Evolutionary conservation across 2,329 filamentous ascomycete species (phyloP), one percentile per base, ranked within the genome.

Genomic region (Neofusicoccum sp.): DNA sequence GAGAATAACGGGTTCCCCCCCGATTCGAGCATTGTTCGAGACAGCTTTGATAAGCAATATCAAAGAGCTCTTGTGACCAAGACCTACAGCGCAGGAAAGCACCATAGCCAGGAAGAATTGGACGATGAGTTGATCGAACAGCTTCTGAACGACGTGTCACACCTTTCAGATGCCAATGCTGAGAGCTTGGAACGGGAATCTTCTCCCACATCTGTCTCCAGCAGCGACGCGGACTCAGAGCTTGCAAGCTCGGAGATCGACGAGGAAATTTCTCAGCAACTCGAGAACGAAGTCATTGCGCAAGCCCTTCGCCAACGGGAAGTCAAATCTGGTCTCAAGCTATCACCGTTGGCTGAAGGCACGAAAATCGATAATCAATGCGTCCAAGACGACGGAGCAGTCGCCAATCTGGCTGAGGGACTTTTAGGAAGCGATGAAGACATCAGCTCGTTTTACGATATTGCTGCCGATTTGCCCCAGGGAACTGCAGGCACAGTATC

Each of bases 221-320:
- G n/a, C 14, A 14, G 16, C n/a, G 47, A 16, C 20, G 36, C 26
- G 11, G 58, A 60, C 14, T 31, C 38, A 14, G 51, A 56, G 5
- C 8, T 33, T 4, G 5, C 11, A 24, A 56, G 38, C 38, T 56
- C 51, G 16, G 51, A 43, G 14, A 56, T 56, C 16, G 30, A 51
- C 3, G 58, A 36, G 6, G 45, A 60, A 7, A 34, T 49, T 12
- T 41, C 58, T 8, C 47, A 51, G 8, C 58, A 60, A 24, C 47
- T 60, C 28, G 58, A 48, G n/a, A 51, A 60, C 16, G 58, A 60
- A 26, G 45, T 60, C 30, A 56, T 56, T 33, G 51, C 51, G 14
- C 51, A 56, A 56, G 51, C 51, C 33, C 51, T 56, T 31, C 51
- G 51, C 20, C n/a, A 43, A 14, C 30, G 51, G 7, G 38, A 41